Evolutionary conservation across 331 rosid species (phyloP).

Genomic region (Spiraea crenata): DNA sequence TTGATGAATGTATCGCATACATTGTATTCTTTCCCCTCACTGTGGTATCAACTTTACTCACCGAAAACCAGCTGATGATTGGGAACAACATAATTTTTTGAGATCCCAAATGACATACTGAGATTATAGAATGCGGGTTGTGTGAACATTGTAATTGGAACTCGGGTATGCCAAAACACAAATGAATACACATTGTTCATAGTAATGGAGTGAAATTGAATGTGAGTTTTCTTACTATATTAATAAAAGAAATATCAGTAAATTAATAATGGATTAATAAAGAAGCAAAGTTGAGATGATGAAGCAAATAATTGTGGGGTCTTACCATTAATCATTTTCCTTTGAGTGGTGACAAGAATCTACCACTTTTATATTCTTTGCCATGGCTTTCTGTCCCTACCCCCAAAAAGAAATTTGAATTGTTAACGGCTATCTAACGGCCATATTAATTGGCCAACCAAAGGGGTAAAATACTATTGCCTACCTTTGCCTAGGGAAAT

Average conservation of each 20-base stretch:
- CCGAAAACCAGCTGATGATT: no score
- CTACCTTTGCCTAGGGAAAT: no score
- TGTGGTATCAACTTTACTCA: background rate
- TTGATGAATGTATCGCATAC: no score
- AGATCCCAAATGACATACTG: constrained; percentile 3
- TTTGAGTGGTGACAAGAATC: background rate
- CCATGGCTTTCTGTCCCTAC: background rate
- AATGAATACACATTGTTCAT: no score
- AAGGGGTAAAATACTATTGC: background rate
- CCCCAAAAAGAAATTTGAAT: constrained; percentile 10
- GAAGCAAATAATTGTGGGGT: no score
- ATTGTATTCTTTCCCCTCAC: background rate
- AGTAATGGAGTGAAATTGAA: no score
- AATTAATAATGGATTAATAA: no score
- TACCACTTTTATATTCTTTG: background rate
- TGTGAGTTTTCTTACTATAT: no score
- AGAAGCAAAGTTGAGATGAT: no score
- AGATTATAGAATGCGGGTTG: background rate
- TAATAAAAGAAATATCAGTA: no score
- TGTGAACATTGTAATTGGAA: background rate
- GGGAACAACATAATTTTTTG: background rate
- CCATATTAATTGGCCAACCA: constrained; percentile 1
- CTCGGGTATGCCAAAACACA: background rate
- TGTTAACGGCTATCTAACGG: constrained; percentile 22
- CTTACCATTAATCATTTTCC: no score